A percentile compares a stretch with the other conserved stretches of the same genome.
Conservation (phyloP, 2,329 filamentous ascomycete genomes). For the Mycosphaerella arachidis region DNA sequence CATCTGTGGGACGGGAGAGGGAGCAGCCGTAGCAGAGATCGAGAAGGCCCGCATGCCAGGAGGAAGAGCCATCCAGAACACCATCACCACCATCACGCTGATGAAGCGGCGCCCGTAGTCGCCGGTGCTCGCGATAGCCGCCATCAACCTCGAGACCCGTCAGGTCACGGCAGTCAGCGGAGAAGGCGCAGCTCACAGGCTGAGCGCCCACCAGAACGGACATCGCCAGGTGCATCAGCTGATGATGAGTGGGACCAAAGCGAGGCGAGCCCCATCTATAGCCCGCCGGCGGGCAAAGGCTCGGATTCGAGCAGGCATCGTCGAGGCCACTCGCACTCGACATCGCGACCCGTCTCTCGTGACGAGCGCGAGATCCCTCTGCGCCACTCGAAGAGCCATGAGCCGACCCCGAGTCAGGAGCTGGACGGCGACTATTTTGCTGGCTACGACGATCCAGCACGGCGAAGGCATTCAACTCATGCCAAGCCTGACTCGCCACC, state of each 20-base stretch:
- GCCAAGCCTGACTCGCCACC: slow-evolving; percentile 21
- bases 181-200: slow-evolving; percentile 17
- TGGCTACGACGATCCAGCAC: slow-evolving; percentile 14
- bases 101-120: slow-evolving; percentile 10
- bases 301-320: slow-evolving; percentile 18
- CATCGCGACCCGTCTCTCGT: slow-evolving; percentile 12
- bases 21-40: slow-evolving; percentile 25
- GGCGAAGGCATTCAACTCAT: slow-evolving; percentile 17
- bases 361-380: slow-evolving; percentile 29
- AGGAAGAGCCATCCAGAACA: slow-evolving; percentile 22
- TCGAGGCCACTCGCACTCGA: slow-evolving; percentile 5
- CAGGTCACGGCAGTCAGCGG: slow-evolving; percentile 15
- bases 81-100: slow-evolving; percentile 22
- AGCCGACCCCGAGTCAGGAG: slow-evolving; percentile 34
- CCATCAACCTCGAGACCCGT: slow-evolving; percentile 12
- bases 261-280: slow-evolving; percentile 16
- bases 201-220: slow-evolving; percentile 11
- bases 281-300: slow-evolving; percentile 12
- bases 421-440: slow-evolving; percentile 27
- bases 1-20: slow-evolving; percentile 34
- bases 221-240: slow-evolving; percentile 8
- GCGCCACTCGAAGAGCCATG: slow-evolving; percentile 41
- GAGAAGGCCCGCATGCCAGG: slow-evolving; percentile 20
- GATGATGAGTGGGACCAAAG: slow-evolving; percentile 18
- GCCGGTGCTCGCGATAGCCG: slow-evolving; percentile 15